Base-by-base conservation (phyloP, 2,329 filamentous ascomycete species). In the Chaetomiaceae sp. region DNA sequence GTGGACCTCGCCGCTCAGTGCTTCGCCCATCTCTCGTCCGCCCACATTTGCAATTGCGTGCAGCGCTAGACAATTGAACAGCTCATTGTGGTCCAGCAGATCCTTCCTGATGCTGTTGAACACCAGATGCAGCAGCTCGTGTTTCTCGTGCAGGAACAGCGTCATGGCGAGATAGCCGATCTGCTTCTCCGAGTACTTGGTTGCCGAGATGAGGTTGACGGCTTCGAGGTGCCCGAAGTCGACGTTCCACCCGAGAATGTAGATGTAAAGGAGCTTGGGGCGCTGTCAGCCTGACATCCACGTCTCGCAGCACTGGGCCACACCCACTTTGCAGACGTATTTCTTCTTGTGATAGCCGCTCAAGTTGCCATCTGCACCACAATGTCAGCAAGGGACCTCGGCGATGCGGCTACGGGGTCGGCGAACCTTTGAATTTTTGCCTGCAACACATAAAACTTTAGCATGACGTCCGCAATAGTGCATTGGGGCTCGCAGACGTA, bases 311-410 rank as follows among this genome's bases (percentile, higher is more conserved):
- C 41, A 9, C 10, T 39, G 18, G n/a, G 33, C 33, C 45, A 18
- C 22, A 42, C 64, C 45, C 70, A 81, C 78, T 74, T 98, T 98
- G 87, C 93, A 98, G 57, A 98, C 93, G 65, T 98, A 98, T 86
- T 98, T 98, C 79, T 98, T 98, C 76, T 94, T 96, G 74, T 96
- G 89, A 65, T 98, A 98, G 56, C 93, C 94, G 64, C 85, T 95
- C 48, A 98, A 73, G 63, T 78, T 93, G 55, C 89, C 90, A 66
- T 93, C 87, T 82, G 53, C 49, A 46, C 15, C n/a, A 38, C 34
- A 37, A 48, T 17, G 48, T 66, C 61, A 67, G 62, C 49, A 39
- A 46, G 14, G 9, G 20, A 20, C 50, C 27, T 37, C 39, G 42
- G 45, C 22, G n/a, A 9, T n/a, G 19, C 30, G 44, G 15, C 34